Conservation (phyloP, 345 rosid species). For the Eucalyptus victrix region DNA sequence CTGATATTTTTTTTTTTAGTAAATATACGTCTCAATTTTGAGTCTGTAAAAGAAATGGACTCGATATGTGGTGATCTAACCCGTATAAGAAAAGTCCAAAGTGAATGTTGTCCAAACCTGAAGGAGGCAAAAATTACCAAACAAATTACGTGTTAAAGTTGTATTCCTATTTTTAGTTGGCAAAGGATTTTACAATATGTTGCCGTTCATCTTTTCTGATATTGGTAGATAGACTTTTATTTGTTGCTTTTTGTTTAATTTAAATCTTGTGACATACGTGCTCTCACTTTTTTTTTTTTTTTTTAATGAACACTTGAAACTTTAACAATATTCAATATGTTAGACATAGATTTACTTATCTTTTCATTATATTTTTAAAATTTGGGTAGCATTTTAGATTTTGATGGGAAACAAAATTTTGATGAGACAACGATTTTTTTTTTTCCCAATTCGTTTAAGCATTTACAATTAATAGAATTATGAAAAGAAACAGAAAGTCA, state of each 20-base stretch:
- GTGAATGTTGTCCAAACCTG: neutral
- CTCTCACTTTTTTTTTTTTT: neutral
- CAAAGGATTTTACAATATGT: neutral
- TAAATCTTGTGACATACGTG: neutral
- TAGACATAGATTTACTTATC: no score
- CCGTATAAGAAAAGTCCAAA: neutral
- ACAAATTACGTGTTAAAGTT: neutral
- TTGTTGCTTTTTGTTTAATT: neutral
- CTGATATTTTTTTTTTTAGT: neutral
- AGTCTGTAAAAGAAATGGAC: neutral
- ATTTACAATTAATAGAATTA: no score
- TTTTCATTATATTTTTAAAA: no score
- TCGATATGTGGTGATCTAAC: neutral
- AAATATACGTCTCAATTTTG: neutral
- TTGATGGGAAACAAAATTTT: no score
- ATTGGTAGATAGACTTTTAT: neutral
- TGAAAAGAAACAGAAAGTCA: no score
- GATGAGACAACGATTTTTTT: no score
- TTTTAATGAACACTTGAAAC: neutral
- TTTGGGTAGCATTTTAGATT: no score
- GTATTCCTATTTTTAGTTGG: neutral
- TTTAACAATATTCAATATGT: neutral
- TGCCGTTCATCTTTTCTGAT: neutral
- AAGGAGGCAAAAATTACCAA: neutral
- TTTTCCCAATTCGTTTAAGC: no score